Evolutionary conservation across 108 stramenopile genomes (phyloP).

Genomic region (Conticribra weissflogii): DNA sequence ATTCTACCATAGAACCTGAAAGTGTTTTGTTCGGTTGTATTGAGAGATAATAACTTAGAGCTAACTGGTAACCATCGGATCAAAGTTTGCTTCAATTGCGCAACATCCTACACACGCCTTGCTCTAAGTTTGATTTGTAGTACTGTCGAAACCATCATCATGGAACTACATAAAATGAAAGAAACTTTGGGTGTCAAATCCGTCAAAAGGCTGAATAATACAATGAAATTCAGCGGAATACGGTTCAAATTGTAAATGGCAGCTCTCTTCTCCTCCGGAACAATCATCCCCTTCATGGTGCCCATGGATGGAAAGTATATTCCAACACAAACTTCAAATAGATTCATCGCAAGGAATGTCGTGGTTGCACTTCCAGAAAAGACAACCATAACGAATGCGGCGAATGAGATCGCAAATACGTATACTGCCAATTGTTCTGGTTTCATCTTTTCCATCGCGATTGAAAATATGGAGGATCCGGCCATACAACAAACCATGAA

Average conservation of each 20-base stretch:
- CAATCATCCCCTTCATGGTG: slow-evolving; percentile 92
- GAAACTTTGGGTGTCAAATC: slow-evolving; percentile 67
- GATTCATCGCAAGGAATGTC: slow-evolving; percentile 84
- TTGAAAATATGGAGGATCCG: slow-evolving; percentile 87
- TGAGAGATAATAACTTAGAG: too few relatives aligned
- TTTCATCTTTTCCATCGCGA: slow-evolving; percentile 66
- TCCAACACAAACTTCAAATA: slow-evolving; percentile 97
- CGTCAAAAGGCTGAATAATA: slow-evolving; percentile 88
- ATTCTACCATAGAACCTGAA: too few relatives aligned
- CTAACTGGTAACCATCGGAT: too few relatives aligned
- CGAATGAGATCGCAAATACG: slow-evolving; percentile 66
- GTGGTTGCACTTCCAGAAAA: slow-evolving; percentile 59
- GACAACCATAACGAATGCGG: slow-evolving; percentile 68
- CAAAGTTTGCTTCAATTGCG: too few relatives aligned
- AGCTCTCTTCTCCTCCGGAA: slow-evolving; percentile 92
- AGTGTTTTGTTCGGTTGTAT: too few relatives aligned
- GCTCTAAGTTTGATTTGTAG: slow-evolving; percentile 58
- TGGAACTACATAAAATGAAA: slow-evolving; percentile 66
- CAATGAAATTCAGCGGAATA: slow-evolving; percentile 93
- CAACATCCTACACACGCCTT: slow-evolving; percentile 13
- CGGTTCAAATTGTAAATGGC: slow-evolving; percentile 96
- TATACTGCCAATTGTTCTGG: slow-evolving; percentile 70
- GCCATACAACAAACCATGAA: slow-evolving; percentile 97
- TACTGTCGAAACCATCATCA: slow-evolving; percentile 68
- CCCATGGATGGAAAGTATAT: slow-evolving; percentile 96